Base-by-base conservation (phyloP, 2,329 filamentous ascomycete species). In the Colletotrichum cordylinicola region DNA sequence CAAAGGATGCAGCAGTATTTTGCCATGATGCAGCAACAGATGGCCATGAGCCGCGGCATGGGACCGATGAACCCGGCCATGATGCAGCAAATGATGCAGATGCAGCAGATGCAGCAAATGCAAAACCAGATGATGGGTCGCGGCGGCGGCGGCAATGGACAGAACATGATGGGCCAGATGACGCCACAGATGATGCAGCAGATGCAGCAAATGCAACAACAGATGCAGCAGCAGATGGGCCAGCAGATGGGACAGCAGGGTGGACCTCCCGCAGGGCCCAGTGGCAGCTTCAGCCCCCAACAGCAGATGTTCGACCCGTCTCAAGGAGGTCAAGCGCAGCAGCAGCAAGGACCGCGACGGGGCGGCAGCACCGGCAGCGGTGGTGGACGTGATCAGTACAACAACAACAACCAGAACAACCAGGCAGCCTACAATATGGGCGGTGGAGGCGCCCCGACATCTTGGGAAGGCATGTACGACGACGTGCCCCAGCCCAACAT, bases 1-100 rank as follows among this genome's bases (percentile, higher is more conserved):
- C 95, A 98, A 84, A 93, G 96, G 64, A 98, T 99, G 96, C 97
- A 99, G 85, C 95, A 98, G 83, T 98, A 98, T 86, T 98, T 98
- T 85, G 90, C 93, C 73, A 93, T 98, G 91, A 97, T 98, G 95
- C 96, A 98, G 85, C 95, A 96, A 81, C 94, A 97, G 83, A 95
- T 98, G 91, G 94, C 93, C 65, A 96, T 96, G 93, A 96, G 92
- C 89, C 88, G 93, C 80, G 87, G 92, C 82, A 93, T 94, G 87
- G 88, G 86, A 18, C 52, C 88, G 82, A 92, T 93, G 91, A 96
- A 95, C 84, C 93, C 94, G 48, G 91, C 91, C 58, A 95, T 94
- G 93, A 92, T 93, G 88, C 91, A 93, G 83, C 91, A 94, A 81
- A 93, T 94, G 92, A 90, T 93, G 86, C 93, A 94, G 79, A 94